These are phyloP conservation scores for Fusarium algeriense DNA, from an alignment of 2,329 filamentous ascomycete species.

Conservation along the genomic window DNA sequence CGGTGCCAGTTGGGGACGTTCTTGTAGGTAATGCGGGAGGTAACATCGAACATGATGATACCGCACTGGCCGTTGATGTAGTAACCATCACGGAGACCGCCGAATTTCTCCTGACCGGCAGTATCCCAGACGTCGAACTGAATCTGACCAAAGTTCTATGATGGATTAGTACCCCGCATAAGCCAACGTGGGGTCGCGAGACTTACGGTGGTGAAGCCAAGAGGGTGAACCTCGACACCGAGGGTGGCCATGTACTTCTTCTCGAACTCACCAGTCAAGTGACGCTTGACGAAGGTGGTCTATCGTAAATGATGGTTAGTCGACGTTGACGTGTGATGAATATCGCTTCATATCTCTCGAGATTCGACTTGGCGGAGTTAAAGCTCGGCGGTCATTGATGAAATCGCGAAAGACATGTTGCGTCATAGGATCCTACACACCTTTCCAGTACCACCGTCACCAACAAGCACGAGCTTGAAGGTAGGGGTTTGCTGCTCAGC, in stretches of 20 bases:
- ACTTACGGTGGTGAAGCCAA: conserved; percentile 97
- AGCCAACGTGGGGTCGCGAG: conserved; percentile 40
- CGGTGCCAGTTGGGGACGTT: conserved; percentile 99
- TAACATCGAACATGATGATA: conserved; percentile 99
- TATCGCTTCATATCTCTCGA: conserved; percentile 25
- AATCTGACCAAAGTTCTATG: conserved; percentile 91
- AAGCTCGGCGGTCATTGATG: conserved; percentile 37
- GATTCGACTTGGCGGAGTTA: conserved; percentile 41
- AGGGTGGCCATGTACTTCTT: conserved; percentile 99
- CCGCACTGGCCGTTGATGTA: conserved; percentile 99
- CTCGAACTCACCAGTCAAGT: conserved; percentile 99
- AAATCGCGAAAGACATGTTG: conserved; percentile 36
- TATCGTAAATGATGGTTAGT: conserved; percentile 56
- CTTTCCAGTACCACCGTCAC: conserved; percentile 99
- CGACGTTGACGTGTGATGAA: conserved; percentile 17
- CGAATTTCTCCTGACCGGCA: conserved; percentile 99
- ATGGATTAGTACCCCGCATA: conserved; percentile 47
- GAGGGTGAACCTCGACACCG: conserved; percentile 98
- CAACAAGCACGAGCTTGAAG: conserved; percentile 99
- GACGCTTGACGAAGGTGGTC: conserved; percentile 99
- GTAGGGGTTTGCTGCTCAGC: conserved; percentile 74
- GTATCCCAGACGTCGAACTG: conserved; percentile 99
- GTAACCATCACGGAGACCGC: conserved; percentile 98
- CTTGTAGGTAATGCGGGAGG: conserved; percentile 99
- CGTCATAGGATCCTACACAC: conserved; percentile 61